Base-by-base conservation (phyloP, 306 rosid genomes). In the Vigna unguiculata region DNA sequence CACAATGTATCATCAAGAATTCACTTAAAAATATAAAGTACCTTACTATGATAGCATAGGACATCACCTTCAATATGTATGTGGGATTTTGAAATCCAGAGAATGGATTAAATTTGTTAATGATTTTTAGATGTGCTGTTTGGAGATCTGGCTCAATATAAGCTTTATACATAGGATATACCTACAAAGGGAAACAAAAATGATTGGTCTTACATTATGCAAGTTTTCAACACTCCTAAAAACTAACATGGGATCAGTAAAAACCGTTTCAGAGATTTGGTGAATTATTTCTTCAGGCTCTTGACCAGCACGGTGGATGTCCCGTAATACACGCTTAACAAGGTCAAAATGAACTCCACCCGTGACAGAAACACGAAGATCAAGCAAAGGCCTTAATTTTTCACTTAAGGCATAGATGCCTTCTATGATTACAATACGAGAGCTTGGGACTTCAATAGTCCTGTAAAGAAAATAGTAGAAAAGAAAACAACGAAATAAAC, bases 281-380 rank as follows among this genome's bases (percentile, higher is more conserved):
- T 95, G 97, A 82, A 95, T 95, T 62, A 95, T 95, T 83, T 95
- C 98, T 89, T 92, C 97, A 75, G 99, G 99, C 76, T 89, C 96
- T 87, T 95, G 99, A 78, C 88, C 97, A n/a, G 87, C 99, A 77
- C 99, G 96, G 69, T 95, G 99, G 61, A 92, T 95, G 85, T 95
- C 99, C 45, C 99, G 91, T 79, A 95, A 83, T 74, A 95, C 99
- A 70, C 99, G 97, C 82, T 95, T 95, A 68, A 95, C 99, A 77
- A 95, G 93, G 78, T 95, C 99, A 82, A 95, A 95, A 82, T 95
- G 99, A 75, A 95, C 93, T 82, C 99, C 99, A 67, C 99, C 99
- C 0, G 99, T 95, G 78, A 95, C 85, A 71, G 99, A 95, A 67
- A 95, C 97, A 21, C 99, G 97, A 75, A 95, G 99, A 86, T 95